These are phyloP conservation scores for Lithocarpus polystachyus DNA, from an alignment of 306 rosid genomes.

Conservation along the genomic window DNA sequence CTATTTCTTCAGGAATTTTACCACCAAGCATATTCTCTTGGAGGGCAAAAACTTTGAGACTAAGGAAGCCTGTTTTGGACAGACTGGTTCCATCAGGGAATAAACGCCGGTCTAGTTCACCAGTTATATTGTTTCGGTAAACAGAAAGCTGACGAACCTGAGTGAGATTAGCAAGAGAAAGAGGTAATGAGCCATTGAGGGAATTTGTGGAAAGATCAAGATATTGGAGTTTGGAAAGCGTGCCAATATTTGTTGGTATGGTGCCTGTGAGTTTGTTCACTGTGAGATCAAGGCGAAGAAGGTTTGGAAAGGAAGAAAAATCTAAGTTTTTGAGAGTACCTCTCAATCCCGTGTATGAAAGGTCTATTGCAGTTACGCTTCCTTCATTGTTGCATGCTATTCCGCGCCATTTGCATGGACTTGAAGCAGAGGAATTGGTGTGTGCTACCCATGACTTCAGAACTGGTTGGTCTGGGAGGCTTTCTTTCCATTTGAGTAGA, in stretches of 20 bases:
- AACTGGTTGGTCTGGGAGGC: neutral
- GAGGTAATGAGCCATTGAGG: slow-evolving; percentile 25
- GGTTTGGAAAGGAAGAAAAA: neutral
- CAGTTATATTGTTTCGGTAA: slow-evolving; percentile 39
- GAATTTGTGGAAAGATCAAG: slow-evolving; percentile 14
- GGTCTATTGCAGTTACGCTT: neutral
- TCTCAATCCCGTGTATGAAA: neutral
- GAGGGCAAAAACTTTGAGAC: slow-evolving; percentile 29
- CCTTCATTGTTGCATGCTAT: neutral
- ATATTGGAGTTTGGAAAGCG: neutral
- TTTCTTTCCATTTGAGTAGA: neutral
- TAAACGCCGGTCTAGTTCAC: slow-evolving; percentile 36
- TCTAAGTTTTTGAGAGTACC: neutral
- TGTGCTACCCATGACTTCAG: neutral
- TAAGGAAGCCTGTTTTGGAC: slow-evolving; percentile 34
- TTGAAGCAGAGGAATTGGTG: neutral
- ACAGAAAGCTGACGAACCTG: slow-evolving; percentile 25
- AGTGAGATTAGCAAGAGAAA: slow-evolving; percentile 35
- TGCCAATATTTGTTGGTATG: neutral
- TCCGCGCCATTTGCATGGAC: no score
- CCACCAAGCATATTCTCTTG: slow-evolving; percentile 41
- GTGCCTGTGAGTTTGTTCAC: no score
- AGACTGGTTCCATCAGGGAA: slow-evolving; percentile 35
- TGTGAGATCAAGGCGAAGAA: slow-evolving; percentile 25
- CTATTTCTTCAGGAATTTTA: slow-evolving; percentile 47